Percentiles rank a stretch among this genome's conserved stretches.
Conservation (phyloP, 148 eudicot genomes). For the Rhododendron ferrugineum region DNA sequence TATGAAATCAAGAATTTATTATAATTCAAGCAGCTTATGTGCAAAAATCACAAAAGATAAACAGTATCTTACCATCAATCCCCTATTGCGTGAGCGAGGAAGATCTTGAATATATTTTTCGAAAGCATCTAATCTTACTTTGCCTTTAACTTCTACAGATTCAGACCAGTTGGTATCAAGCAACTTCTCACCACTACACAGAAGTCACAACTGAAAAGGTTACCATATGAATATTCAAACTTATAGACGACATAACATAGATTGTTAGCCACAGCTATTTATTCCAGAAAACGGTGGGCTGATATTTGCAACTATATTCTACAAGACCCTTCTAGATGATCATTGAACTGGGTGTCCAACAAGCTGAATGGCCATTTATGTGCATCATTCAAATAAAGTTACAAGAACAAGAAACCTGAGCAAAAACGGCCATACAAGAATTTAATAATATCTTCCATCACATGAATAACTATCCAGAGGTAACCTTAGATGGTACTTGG, state of each 20-base stretch:
- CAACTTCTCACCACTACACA: constrained; percentile 84
- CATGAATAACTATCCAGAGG: background rate
- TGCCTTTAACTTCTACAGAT: constrained; percentile 72
- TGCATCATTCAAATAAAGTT: background rate
- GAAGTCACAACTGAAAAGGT: constrained; percentile 24
- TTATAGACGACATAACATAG: background rate
- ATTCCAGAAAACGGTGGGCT: background rate
- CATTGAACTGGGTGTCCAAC: background rate
- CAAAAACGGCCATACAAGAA: background rate
- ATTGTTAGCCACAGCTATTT: background rate
- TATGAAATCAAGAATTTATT: background rate
- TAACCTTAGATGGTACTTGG: background rate
- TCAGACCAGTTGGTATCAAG: constrained; percentile 61
- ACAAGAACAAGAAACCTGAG: background rate
- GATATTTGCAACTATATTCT: background rate
- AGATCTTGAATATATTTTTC: constrained; percentile 84
- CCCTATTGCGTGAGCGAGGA: constrained; percentile 79
- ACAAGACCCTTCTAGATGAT: background rate
- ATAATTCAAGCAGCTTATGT: background rate
- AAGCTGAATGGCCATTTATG: background rate
- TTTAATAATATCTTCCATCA: background rate
- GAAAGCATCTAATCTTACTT: constrained; percentile 75
- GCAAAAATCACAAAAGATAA: background rate
- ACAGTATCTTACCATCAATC: constrained; percentile 67
- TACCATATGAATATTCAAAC: constrained; percentile 18